Percentiles rank a stretch among this genome's conserved stretches.
phyloP scores from a whole-genome alignment of 2,329 filamentous ascomycete genomes.

The Corniculantispora saksenae region DNA sequence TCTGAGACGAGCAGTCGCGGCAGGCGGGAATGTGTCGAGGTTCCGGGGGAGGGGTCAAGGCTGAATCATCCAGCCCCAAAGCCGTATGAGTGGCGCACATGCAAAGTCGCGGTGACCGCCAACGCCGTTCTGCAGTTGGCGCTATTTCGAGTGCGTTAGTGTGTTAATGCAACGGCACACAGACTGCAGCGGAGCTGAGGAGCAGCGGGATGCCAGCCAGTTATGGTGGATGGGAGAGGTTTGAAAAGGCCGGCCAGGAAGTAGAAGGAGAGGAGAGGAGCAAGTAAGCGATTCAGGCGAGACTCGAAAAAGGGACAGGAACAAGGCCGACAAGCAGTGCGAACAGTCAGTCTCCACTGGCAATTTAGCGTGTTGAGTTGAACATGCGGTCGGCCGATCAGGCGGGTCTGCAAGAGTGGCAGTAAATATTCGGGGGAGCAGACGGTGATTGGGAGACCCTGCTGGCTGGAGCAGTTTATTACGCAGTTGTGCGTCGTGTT shows the following conservation, averaged over 20 bases:
- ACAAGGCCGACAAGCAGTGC: neutral
- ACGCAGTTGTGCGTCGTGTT: neutral
- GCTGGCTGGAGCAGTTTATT: neutral
- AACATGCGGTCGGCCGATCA: conserved; percentile 28
- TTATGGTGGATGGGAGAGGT: neutral
- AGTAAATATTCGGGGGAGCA: neutral
- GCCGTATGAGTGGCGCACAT: conserved; percentile 14
- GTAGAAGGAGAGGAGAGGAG: neutral
- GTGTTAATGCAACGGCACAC: neutral
- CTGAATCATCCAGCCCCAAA: conserved; percentile 8
- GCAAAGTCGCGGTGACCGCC: conserved; percentile 1
- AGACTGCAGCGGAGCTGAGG: neutral
- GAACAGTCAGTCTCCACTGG: conserved; percentile 17
- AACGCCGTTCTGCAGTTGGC: conserved; percentile 3
- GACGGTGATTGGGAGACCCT: neutral
- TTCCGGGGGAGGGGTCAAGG: conserved; percentile 16
- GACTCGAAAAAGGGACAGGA: conserved; percentile 6
- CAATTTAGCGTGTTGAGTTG: conserved; percentile 27
- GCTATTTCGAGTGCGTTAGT: conserved; percentile 4
- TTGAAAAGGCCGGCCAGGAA: neutral
- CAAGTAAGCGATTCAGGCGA: conserved; percentile 1
- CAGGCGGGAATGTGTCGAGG: conserved; percentile 1
- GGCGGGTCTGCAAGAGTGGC: conserved; percentile 19
- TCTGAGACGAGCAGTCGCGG: neutral
- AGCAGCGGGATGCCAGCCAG: neutral